Conservation (phyloP, 495 filamentous ascomycete genomes). For the Beverwykella pulmonaria region DNA sequence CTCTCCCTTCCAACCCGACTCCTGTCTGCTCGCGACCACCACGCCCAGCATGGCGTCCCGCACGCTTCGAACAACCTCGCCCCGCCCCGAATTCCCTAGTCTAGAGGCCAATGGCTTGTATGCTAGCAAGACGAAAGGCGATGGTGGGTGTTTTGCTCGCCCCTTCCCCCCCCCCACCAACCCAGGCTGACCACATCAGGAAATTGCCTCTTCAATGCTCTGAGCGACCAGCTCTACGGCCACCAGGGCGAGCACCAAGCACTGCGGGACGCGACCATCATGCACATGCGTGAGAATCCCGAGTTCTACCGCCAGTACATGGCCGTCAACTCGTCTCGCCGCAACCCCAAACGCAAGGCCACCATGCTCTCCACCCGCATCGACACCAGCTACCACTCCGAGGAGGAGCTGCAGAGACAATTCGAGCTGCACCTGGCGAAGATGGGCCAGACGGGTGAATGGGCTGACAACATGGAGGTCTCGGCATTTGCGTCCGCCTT, state of each 20-base stretch:
- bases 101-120: constrained; percentile 56
- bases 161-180: background rate
- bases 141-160: constrained; percentile 49
- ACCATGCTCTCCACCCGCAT: constrained; percentile 51
- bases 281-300: constrained; percentile 63
- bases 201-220: constrained; percentile 77
- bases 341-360: constrained; percentile 65
- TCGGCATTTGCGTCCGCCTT: constrained; percentile 67
- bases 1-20: constrained; percentile 2
- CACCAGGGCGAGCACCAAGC: constrained; percentile 59
- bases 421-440: constrained; percentile 64
- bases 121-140: constrained; percentile 54
- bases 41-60: constrained; percentile 28
- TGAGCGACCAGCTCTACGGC: constrained; percentile 75
- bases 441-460: constrained; percentile 66
- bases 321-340: constrained; percentile 57
- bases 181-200: constrained; percentile 48
- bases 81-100: constrained; percentile 54
- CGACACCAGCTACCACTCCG: constrained; percentile 47
- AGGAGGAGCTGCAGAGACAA: constrained; percentile 61
- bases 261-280: constrained; percentile 63
- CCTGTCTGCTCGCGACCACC: constrained; percentile 15
- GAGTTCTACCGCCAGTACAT: constrained; percentile 71
- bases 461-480: constrained; percentile 74
- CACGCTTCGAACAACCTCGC: background rate